Evolutionary conservation across 345 rosid genomes (phyloP).

Genomic region (Salix suchowensis): DNA sequence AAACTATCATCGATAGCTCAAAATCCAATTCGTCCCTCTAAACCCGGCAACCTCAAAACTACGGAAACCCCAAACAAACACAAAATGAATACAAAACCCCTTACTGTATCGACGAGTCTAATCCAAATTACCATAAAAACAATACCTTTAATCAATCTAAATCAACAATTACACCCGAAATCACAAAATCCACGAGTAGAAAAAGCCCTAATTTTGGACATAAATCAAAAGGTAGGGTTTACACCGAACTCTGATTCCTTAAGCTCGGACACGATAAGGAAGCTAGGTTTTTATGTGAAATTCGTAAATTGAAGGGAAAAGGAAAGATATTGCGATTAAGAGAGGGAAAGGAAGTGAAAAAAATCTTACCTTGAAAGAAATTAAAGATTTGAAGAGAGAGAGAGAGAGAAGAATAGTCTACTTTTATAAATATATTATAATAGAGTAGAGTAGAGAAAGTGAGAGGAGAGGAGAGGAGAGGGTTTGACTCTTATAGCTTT

Average conservation of each 20-base stretch:
- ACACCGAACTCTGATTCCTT: conserved; percentile 1
- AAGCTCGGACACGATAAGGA: conserved; percentile 1
- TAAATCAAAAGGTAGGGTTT: conserved; percentile 47
- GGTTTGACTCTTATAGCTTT: conserved; percentile 32
- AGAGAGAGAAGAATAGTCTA: conserved; percentile 1
- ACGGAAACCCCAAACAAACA: conserved; percentile 16
- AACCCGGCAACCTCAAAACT: conserved; percentile 1
- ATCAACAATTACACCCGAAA: background rate
- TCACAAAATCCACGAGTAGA: conserved; percentile 16
- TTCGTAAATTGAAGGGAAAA: conserved; percentile 21
- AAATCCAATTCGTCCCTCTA: conserved; percentile 17
- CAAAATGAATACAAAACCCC: conserved; percentile 1
- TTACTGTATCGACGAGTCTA: conserved; percentile 5
- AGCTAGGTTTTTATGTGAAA: conserved; percentile 54
- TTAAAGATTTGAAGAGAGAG: conserved; percentile 21
- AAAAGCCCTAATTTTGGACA: conserved; percentile 2
- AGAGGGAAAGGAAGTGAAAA: background rate
- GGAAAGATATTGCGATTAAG: background rate
- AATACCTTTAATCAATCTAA: conserved; percentile 7
- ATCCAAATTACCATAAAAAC: conserved; percentile 5
- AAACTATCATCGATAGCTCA: conserved; percentile 3
- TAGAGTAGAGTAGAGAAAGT: background rate
- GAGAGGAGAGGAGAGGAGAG: conserved; percentile 18
- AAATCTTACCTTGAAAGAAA: conserved; percentile 26
- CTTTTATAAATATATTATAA: background rate